phyloP scores from a whole-genome alignment of 148 eudicot genomes.

The Nepenthes mirabilis region DNA sequence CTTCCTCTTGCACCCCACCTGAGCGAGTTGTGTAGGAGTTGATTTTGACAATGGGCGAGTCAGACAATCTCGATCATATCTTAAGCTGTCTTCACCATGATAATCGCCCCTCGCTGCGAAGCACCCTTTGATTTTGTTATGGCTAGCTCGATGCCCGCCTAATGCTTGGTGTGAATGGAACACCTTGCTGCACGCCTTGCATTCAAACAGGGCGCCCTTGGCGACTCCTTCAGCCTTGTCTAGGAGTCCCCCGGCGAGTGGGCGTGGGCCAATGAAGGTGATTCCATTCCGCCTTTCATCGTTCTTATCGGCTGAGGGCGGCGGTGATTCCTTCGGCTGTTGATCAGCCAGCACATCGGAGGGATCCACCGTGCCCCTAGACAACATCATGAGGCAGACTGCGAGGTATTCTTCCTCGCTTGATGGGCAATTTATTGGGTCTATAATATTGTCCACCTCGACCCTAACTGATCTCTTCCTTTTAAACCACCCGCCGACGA shows the following conservation, averaged over 20 bases:
- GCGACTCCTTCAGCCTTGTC: slow-evolving; percentile 21
- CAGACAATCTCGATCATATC: background rate
- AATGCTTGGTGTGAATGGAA: slow-evolving; percentile 64
- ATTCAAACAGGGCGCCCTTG: slow-evolving; percentile 23
- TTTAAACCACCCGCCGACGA: slow-evolving; percentile 40
- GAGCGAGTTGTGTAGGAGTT: slow-evolving; percentile 19
- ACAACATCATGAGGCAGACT: slow-evolving; percentile 41
- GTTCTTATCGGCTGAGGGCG: slow-evolving; percentile 17
- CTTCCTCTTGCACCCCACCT: slow-evolving; percentile 29
- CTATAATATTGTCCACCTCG: slow-evolving; percentile 23
- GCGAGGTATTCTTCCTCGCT: slow-evolving; percentile 55
- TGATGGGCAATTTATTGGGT: slow-evolving; percentile 14
- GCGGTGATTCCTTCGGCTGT: slow-evolving; percentile 20
- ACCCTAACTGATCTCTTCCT: slow-evolving; percentile 60
- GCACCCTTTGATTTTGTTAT: slow-evolving; percentile 59
- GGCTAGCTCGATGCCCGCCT: slow-evolving; percentile 76
- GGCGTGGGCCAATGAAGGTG: slow-evolving; percentile 5
- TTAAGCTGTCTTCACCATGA: slow-evolving; percentile 1
- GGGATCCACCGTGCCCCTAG: slow-evolving; percentile 19
- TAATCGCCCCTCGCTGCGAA: slow-evolving; percentile 31
- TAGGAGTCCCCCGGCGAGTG: background rate
- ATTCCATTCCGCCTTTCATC: slow-evolving; percentile 10
- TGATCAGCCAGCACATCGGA: background rate
- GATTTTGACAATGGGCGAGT: slow-evolving; percentile 2
- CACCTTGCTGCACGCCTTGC: slow-evolving; percentile 55